These are phyloP conservation scores for Diplodia corticola DNA, from an alignment of 2,329 filamentous ascomycete genomes.

Conservation along the genomic window DNA sequence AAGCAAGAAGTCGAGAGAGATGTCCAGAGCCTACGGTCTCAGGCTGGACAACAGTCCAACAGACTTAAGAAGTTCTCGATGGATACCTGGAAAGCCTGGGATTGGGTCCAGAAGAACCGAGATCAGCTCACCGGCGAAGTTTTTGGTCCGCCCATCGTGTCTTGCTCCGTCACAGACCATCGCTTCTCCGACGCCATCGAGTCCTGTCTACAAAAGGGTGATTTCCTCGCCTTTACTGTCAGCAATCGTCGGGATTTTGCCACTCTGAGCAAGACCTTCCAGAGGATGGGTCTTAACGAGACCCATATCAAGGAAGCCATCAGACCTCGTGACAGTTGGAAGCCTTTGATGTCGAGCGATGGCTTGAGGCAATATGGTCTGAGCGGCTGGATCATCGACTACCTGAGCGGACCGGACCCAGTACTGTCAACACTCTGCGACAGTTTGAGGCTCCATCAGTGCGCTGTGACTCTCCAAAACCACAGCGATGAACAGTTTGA, in stretches of 20 bases:
- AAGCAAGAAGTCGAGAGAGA: conserved; percentile 24
- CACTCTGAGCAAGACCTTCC: conserved; percentile 52
- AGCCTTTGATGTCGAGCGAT: conserved; percentile 54
- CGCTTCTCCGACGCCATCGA: conserved; percentile 65
- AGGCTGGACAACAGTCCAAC: conserved; percentile 70
- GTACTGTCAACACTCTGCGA: conserved; percentile 88
- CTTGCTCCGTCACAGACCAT: conserved; percentile 74
- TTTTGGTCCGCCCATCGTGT: conserved; percentile 77
- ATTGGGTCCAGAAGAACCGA: conserved; percentile 76
- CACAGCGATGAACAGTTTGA: conserved; percentile 68
- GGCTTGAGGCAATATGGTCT: conserved; percentile 64
- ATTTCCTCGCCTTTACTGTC: conserved; percentile 67
- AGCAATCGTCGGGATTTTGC: conserved; percentile 75
- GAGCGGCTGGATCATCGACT: conserved; percentile 78
- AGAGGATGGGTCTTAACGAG: conserved; percentile 60
- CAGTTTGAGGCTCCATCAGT: conserved; percentile 66
- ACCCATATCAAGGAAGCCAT: conserved; percentile 68
- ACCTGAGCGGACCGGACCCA: conserved; percentile 74
- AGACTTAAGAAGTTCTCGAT: conserved; percentile 61
- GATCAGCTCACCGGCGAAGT: conserved; percentile 71
- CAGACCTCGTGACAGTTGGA: conserved; percentile 56
- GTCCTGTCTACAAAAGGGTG: conserved; percentile 52
- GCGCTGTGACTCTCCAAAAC: conserved; percentile 64
- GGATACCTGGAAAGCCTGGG: conserved; percentile 71
- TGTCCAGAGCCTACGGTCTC: conserved; percentile 66